A percentile compares a stretch with the other conserved stretches of the same genome.
Conservation (phyloP, 1,139 yeast genomes). For the Candida dubliniensis region DNA sequence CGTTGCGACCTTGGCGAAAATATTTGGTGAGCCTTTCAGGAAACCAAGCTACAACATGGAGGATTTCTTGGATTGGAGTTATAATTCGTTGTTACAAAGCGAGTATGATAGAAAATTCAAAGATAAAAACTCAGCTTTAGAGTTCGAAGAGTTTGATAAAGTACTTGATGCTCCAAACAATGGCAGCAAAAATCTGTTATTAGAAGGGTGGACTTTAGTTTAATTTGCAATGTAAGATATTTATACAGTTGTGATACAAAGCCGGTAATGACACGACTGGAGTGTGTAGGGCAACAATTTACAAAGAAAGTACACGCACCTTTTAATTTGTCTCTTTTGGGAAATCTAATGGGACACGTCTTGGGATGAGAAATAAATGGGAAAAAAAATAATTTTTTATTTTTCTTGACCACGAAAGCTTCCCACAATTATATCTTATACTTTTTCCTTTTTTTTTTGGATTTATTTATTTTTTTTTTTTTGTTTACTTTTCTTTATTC, state of each 20-base stretch:
- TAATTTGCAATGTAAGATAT: background rate
- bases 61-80: conserved; percentile 92
- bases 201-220: conserved; percentile 30
- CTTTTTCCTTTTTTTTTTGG: conserved; percentile 5
- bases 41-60: conserved; percentile 87
- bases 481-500: background rate
- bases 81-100: conserved; percentile 68
- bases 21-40: conserved; percentile 85
- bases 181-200: conserved; percentile 12
- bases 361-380: background rate
- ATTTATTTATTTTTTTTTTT: conserved; percentile 3
- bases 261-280: too few relatives aligned
- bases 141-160: conserved; percentile 60
- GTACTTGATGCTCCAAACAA: conserved; percentile 28
- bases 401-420: background rate
- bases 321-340: conserved; percentile 25
- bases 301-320: too few relatives aligned
- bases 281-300: too few relatives aligned
- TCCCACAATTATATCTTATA: background rate
- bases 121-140: conserved; percentile 76
- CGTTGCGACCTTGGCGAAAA: conserved; percentile 86
- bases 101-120: conserved; percentile 72
- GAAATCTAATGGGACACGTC: conserved; percentile 38
- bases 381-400: background rate
- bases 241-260: too few relatives aligned